Conservation (phyloP, 352 stramenopile genomes). For the Phytophthora parvispora region DNA sequence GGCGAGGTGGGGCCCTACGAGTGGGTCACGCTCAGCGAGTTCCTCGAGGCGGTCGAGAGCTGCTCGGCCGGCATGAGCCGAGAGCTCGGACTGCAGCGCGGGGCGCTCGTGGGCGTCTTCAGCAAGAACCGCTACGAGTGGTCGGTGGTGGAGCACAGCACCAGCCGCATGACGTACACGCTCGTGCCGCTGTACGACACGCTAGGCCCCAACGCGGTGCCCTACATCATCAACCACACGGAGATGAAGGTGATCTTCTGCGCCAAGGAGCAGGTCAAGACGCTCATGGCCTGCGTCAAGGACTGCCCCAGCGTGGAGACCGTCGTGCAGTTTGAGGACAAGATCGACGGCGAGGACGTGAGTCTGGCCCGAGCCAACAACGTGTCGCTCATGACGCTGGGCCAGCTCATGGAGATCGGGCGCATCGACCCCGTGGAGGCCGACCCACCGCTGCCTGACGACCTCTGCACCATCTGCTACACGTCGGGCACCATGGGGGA, state of each 20-base stretch:
- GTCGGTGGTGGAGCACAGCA: conserved; percentile 76
- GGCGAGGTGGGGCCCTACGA: conserved; percentile 51
- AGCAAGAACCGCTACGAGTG: conserved; percentile 86
- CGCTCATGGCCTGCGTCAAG: conserved; percentile 63
- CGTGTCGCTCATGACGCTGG: conserved; percentile 56
- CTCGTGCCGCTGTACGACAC: conserved; percentile 88
- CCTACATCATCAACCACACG: conserved; percentile 87
- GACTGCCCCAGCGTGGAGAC: conserved; percentile 63
- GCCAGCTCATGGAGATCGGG: conserved; percentile 50
- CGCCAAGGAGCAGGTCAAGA: conserved; percentile 69
- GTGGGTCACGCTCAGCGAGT: conserved; percentile 75
- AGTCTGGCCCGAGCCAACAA: conserved; percentile 47
- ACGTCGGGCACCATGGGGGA: conserved; percentile 60
- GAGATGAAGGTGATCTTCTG: conserved; percentile 83
- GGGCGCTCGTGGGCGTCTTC: conserved; percentile 77
- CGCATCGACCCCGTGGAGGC: conserved; percentile 55
- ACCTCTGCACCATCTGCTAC: conserved; percentile 72
- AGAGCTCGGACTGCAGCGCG: conserved; percentile 48
- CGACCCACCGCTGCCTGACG: conserved; percentile 43
- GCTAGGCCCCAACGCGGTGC: conserved; percentile 70
- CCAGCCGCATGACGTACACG: conserved; percentile 77
- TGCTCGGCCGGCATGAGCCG: conserved; percentile 52
- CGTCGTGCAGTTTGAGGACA: conserved; percentile 70
- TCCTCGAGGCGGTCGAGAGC: conserved; percentile 56
- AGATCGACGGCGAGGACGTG: conserved; percentile 53